Conservation (phyloP, 2,329 filamentous ascomycete genomes). For the Sordariomycetes sp. region DNA sequence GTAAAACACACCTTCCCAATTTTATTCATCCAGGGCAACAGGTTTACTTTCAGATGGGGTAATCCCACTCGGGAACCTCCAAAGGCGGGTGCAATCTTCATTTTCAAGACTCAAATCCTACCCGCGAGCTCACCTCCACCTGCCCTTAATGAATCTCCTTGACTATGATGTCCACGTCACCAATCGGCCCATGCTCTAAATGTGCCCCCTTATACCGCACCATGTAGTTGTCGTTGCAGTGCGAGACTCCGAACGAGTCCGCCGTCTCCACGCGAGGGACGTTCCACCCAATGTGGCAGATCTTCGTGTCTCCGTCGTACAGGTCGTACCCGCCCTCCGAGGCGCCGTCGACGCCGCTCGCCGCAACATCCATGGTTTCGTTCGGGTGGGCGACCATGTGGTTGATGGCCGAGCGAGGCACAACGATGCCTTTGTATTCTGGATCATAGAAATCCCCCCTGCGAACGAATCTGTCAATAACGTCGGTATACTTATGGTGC, state of each 20-base stretch:
- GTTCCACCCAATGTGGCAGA: neutral
- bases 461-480: neutral
- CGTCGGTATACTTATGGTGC: neutral
- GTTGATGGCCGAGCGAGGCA: neutral
- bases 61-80: neutral
- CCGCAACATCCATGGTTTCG: neutral
- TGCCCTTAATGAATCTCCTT: neutral
- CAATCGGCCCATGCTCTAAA: neutral
- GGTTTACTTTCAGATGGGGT: no score
- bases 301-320: neutral
- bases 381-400: neutral
- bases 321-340: neutral
- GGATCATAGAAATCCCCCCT: neutral
- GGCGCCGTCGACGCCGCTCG: neutral
- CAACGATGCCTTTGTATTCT: neutral
- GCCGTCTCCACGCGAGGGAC: neutral
- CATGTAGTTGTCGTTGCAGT: neutral
- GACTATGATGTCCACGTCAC: neutral
- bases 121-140: neutral
- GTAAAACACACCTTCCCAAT: no score
- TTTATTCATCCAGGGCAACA: no score
- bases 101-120: neutral
- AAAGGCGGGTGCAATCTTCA: no score
- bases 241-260: neutral
- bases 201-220: neutral